Percentiles rank a stretch among this genome's conserved stretches.
phyloP scores from a whole-genome alignment of 2,329 filamentous ascomycete species.

The Colletotrichum siamense region DNA sequence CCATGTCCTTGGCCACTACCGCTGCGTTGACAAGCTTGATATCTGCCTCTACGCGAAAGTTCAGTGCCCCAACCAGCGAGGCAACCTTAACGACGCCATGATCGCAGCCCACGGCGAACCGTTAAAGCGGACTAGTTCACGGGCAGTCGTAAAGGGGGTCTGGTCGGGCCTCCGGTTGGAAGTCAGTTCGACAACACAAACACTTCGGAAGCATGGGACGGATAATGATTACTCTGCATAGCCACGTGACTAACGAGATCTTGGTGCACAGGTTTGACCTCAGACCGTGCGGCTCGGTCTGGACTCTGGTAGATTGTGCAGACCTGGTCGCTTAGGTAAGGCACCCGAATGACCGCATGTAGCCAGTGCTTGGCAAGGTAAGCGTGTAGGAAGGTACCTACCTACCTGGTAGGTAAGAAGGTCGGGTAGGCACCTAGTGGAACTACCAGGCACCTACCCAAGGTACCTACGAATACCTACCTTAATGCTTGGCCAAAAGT shows the following conservation, averaged over 20 bases:
- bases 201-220: not conserved
- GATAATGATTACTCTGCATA: not conserved
- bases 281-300: not conserved
- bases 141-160: slow-evolving; percentile 8
- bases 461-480: too few relatives aligned
- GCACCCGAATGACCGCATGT: not conserved
- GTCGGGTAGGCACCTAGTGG: too few relatives aligned
- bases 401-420: not conserved
- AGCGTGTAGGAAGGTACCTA: not conserved
- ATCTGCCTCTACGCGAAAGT: not conserved
- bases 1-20: not conserved
- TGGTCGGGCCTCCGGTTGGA: slow-evolving; percentile 11
- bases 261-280: not conserved
- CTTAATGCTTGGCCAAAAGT: not conserved
- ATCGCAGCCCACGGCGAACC: not conserved
- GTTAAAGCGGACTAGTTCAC: slow-evolving; percentile 7
- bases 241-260: not conserved
- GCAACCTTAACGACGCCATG: not conserved
- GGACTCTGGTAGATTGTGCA: not conserved
- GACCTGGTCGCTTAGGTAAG: not conserved
- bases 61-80: not conserved
- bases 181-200: not conserved
- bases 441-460: too few relatives aligned
- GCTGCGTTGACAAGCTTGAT: not conserved
- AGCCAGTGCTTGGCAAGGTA: not conserved